Conservation (phyloP, 192 early-diverging fungal genomes). For the Podila epigama region DNA sequence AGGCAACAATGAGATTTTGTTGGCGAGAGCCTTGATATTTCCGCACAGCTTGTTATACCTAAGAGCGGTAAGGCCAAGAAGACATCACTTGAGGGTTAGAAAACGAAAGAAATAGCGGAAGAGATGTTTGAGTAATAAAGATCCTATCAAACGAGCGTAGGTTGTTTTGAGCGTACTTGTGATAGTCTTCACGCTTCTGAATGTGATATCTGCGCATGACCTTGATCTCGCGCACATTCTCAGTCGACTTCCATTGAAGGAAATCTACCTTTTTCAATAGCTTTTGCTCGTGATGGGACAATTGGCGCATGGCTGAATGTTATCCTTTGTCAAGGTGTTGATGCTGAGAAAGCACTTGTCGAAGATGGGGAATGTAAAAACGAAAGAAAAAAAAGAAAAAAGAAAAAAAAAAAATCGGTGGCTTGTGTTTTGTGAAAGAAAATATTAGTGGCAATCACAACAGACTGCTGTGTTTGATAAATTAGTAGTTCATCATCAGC, state of each 20-base stretch:
- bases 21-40: slow-evolving; percentile 81
- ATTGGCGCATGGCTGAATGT: slow-evolving; percentile 74
- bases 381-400: background rate
- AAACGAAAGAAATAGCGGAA: no score
- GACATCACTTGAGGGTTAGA: no score
- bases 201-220: slow-evolving; percentile 91
- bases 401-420: background rate
- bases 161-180: slow-evolving; percentile 62
- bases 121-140: no score
- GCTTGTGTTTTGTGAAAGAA: no score
- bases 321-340: background rate
- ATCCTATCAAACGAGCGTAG: no score
- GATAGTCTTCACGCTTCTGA: slow-evolving; percentile 87
- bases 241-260: slow-evolving; percentile 88
- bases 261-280: slow-evolving; percentile 96
- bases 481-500: no score
- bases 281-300: slow-evolving; percentile 96
- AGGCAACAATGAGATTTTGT: slow-evolving; percentile 85
- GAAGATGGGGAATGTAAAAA: background rate
- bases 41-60: slow-evolving; percentile 87
- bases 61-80: background rate
- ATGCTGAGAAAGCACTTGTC: background rate
- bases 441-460: no score
- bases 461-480: no score
- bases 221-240: slow-evolving; percentile 82